Conservation (phyloP, 2,329 filamentous ascomycete genomes). For the Stachybotrys echinatus region DNA sequence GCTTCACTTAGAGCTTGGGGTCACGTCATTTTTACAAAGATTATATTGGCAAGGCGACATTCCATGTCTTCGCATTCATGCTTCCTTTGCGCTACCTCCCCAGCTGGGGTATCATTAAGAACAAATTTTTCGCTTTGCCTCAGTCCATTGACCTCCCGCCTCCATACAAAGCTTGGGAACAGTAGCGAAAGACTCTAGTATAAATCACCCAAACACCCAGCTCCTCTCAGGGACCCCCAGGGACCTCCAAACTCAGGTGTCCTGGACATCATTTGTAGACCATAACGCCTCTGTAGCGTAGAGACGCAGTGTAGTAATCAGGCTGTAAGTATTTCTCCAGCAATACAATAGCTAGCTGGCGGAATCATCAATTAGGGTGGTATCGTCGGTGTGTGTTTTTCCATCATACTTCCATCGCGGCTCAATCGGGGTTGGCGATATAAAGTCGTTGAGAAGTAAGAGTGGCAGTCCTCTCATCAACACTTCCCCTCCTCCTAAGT, state of each 20-base stretch:
- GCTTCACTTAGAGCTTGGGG: background rate
- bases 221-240: background rate
- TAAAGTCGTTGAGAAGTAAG: conserved; percentile 70
- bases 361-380: too few relatives aligned
- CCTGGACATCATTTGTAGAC: background rate
- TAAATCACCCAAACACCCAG: background rate
- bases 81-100: conserved; percentile 2
- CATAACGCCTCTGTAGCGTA: background rate
- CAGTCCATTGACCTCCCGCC: background rate
- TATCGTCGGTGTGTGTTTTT: too few relatives aligned
- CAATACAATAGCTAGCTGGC: background rate
- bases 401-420: background rate
- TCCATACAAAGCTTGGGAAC: background rate
- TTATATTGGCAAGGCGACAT: background rate
- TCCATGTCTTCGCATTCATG: background rate
- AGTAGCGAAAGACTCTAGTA: background rate
- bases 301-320: background rate
- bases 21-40: background rate
- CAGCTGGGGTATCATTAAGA: conserved; percentile 4
- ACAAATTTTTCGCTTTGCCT: background rate
- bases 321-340: background rate
- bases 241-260: background rate
- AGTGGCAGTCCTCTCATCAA: conserved; percentile 76
- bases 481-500: conserved; percentile 69
- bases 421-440: conserved; percentile 77